A percentile compares a stretch with the other conserved stretches of the same genome.
Evolutionary conservation across 306 rosid species (phyloP).

Genomic region (Rosa multiflora): DNA sequence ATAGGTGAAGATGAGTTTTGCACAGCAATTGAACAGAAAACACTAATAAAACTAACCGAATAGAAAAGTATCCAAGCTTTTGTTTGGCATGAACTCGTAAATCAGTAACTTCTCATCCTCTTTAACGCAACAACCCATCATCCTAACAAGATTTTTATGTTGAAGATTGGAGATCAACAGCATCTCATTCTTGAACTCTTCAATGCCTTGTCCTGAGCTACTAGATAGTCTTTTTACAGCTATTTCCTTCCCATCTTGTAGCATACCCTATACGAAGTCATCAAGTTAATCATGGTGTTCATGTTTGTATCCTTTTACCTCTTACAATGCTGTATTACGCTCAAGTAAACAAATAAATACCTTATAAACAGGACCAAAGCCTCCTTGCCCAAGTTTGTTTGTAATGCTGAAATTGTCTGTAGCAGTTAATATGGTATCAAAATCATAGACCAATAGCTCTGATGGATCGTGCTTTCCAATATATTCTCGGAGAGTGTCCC

Average conservation of each 20-base stretch:
- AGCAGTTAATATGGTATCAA: slow-evolving; percentile 5
- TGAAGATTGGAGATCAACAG: slow-evolving; percentile 39
- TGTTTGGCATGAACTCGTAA: slow-evolving; percentile 44
- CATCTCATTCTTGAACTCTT: slow-evolving; percentile 39
- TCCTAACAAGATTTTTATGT: slow-evolving; percentile 40
- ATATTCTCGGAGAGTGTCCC: not conserved
- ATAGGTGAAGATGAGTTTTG: too few species aligned
- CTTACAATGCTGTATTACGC: too few species aligned
- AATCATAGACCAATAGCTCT: not conserved
- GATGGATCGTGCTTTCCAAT: not conserved
- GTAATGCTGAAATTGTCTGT: slow-evolving; percentile 8
- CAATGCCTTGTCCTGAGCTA: slow-evolving; percentile 36
- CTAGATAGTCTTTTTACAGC: slow-evolving; percentile 41
- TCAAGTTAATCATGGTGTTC: not conserved
- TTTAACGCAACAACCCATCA: slow-evolving; percentile 37
- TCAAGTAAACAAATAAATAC: not conserved
- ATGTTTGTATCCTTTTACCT: not conserved
- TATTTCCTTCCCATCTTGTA: slow-evolving; percentile 30
- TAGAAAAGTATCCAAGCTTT: slow-evolving; percentile 37
- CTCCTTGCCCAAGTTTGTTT: slow-evolving; percentile 32
- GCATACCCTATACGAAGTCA: slow-evolving; percentile 26
- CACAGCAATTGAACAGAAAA: too few species aligned
- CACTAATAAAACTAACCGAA: slow-evolving; percentile 27
- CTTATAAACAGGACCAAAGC: slow-evolving; percentile 27
- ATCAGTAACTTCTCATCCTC: slow-evolving; percentile 39